Base-by-base conservation (phyloP, 108 stramenopile genomes). In the Skeletonema grethae region DNA sequence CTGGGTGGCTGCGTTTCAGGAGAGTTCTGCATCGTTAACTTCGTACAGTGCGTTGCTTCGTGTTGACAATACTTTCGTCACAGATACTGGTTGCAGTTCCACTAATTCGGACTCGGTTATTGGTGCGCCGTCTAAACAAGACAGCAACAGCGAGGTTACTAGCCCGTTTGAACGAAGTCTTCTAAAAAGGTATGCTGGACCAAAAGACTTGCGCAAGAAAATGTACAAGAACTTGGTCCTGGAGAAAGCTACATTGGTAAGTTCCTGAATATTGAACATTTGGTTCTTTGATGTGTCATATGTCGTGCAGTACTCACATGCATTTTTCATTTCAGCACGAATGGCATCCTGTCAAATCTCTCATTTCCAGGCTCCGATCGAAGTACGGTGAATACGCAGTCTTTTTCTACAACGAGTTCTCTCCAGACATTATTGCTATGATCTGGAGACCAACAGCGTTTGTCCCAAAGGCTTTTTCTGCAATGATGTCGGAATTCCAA, bases 381-480 rank as follows among this genome's bases (percentile, higher is more conserved):
- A 70, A 83, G 55, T 89, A 87, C 70, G 87, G 89, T 48, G 30
- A 72, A 38, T 81, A 76, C 35, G 88, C 89, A 22, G 63, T 95
- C 10, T 91, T 95, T 72, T 91, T 92, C 63, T 92, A 90, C 87
- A 95, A 95, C 61, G 86, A 86, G 36, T 69, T 79, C 28, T 65
- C 82, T 41, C 94, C 94, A 15, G 91, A 95, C 59, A 77, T 95
- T 0, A 88, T 95, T 68, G 87, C 82, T 1, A 63, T 95, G 61
- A 48, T 91, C 5, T 95, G 94, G 94, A 72, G 94, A 63, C 93
- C 90, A 31, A 25, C 70, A 9, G 66, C 84, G 18, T 87, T 91
- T 67, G 65, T 45, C 28, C 67, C 84, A 16, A 57, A 72, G 22
- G 53, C 84, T 25, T 92, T 95, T 65, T 85, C 88, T 25, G 94